phyloP scores from a whole-genome alignment of 169 alveolate genomes.

The Eimeria sp. region DNA sequence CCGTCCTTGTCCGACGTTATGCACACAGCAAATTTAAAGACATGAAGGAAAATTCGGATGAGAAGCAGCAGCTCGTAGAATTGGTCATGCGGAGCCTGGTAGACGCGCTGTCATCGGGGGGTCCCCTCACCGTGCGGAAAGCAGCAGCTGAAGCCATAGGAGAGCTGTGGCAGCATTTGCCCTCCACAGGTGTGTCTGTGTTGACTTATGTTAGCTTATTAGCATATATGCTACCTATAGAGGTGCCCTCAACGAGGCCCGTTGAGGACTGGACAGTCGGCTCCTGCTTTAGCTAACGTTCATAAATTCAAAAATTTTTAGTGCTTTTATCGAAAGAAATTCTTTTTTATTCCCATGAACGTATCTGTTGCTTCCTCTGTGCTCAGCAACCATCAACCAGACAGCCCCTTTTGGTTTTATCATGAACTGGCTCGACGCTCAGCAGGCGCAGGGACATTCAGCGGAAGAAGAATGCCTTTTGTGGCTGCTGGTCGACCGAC shows the following conservation, averaged over 20 bases:
- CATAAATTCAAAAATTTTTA: no score
- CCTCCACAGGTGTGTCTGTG: constrained; percentile 30
- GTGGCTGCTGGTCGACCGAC: constrained; percentile 66
- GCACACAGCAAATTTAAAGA: constrained; percentile 47
- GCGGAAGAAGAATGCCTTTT: constrained; percentile 30
- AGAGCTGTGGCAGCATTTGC: constrained; percentile 60
- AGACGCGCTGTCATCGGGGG: constrained; percentile 25
- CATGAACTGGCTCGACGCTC: constrained; percentile 32
- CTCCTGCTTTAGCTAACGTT: no score
- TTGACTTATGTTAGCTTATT: background rate
- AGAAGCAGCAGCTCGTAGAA: constrained; percentile 51
- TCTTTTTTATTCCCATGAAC: background rate
- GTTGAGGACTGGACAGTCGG: no score
- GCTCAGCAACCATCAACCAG: constrained; percentile 29
- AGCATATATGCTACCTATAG: no score
- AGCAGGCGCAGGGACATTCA: constrained; percentile 3
- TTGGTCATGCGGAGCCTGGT: constrained; percentile 19
- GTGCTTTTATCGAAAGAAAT: background rate
- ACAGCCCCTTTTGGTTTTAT: constrained; percentile 39
- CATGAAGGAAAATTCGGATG: background rate
- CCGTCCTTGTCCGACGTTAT: constrained; percentile 56
- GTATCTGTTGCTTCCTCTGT: background rate
- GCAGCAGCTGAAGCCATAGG: constrained; percentile 74
- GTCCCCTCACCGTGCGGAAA: constrained; percentile 61
- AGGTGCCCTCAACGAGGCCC: no score